phyloP scores from a whole-genome alignment of 208 protist species.

The Trypanosoma lewisi region DNA sequence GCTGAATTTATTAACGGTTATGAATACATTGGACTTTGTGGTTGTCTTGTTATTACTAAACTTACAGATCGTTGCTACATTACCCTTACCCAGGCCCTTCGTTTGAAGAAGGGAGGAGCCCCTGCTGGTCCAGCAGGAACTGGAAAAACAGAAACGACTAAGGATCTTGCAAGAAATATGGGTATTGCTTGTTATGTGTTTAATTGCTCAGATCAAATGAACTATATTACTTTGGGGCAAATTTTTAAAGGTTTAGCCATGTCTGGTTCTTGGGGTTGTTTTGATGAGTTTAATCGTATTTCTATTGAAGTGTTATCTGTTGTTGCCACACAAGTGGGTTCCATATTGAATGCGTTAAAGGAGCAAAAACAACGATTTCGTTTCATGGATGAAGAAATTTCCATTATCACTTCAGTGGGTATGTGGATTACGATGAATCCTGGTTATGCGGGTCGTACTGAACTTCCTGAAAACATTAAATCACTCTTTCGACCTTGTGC shows the following conservation, averaged over 20 bases:
- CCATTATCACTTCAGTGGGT: conserved; percentile 86
- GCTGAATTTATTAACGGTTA: conserved; percentile 97
- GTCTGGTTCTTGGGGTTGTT: conserved; percentile 97
- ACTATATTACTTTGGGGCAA: conserved; percentile 96
- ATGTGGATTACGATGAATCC: conserved; percentile 99
- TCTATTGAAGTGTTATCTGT: conserved; percentile 98
- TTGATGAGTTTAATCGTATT: conserved; percentile 98
- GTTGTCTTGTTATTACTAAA: conserved; percentile 98
- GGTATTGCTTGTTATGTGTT: conserved; percentile 95
- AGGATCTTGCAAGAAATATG: conserved; percentile 93
- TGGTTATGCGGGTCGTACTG: conserved; percentile 95
- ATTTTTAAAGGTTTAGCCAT: conserved; percentile 97
- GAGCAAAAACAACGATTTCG: conserved; percentile 93
- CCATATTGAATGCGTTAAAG: conserved; percentile 97
- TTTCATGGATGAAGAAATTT: conserved; percentile 96
- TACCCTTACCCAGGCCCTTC: conserved; percentile 94
- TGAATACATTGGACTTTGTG: conserved; percentile 98
- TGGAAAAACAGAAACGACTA: conserved; percentile 95
- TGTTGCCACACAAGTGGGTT: conserved; percentile 97
- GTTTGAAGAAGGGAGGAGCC: conserved; percentile 90
- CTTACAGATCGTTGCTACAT: conserved; percentile 99
- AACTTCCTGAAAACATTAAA: conserved; percentile 97
- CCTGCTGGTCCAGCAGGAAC: conserved; percentile 93
- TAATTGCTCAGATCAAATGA: conserved; percentile 99
- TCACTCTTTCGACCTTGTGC: conserved; percentile 96